Percentiles rank a stretch among this genome's conserved stretches.
Evolutionary conservation across 768 basidiomycete genomes (phyloP).

Genomic region (Leccinum uliginosum): DNA sequence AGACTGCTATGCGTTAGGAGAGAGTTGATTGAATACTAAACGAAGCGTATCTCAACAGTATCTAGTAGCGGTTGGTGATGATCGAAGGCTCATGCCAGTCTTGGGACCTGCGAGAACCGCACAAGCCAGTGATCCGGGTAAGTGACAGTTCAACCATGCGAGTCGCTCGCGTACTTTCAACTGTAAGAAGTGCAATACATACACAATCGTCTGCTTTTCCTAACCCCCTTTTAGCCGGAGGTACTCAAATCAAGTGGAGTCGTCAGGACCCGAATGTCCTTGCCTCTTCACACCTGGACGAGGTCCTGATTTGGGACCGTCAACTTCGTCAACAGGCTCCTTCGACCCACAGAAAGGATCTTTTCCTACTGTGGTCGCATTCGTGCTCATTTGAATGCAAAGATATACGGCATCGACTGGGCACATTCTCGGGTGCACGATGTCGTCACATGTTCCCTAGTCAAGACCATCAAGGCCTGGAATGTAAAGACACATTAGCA

Average conservation of each 20-base stretch:
- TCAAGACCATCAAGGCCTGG: slow-evolving; percentile 91
- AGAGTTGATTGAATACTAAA: too few relatives aligned
- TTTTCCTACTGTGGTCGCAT: too few relatives aligned
- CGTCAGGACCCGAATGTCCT: slow-evolving; percentile 78
- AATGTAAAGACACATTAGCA: slow-evolving; percentile 29
- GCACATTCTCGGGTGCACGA: slow-evolving; percentile 68
- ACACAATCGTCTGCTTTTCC: background rate
- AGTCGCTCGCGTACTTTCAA: slow-evolving; percentile 42
- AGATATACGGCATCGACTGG: too few relatives aligned
- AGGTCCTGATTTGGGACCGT: slow-evolving; percentile 81
- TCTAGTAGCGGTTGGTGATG: slow-evolving; percentile 60
- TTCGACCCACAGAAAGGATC: too few relatives aligned
- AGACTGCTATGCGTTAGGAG: too few relatives aligned
- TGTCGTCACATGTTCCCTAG: slow-evolving; percentile 90
- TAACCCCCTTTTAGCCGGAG: slow-evolving; percentile 51
- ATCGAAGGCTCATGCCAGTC: slow-evolving; percentile 96
- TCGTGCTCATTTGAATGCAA: too few relatives aligned
- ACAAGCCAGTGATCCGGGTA: slow-evolving; percentile 66
- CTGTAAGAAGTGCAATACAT: slow-evolving; percentile 28
- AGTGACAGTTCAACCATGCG: background rate
- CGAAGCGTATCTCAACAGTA: too few relatives aligned
- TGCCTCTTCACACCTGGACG: slow-evolving; percentile 84
- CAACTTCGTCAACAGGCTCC: too few relatives aligned
- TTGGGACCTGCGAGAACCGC: slow-evolving; percentile 79
- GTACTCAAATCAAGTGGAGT: slow-evolving; percentile 98